Percentiles rank a stretch among this genome's conserved stretches.
Conservation (phyloP, 331 rosid genomes). For the Rosa hybrid region DNA sequence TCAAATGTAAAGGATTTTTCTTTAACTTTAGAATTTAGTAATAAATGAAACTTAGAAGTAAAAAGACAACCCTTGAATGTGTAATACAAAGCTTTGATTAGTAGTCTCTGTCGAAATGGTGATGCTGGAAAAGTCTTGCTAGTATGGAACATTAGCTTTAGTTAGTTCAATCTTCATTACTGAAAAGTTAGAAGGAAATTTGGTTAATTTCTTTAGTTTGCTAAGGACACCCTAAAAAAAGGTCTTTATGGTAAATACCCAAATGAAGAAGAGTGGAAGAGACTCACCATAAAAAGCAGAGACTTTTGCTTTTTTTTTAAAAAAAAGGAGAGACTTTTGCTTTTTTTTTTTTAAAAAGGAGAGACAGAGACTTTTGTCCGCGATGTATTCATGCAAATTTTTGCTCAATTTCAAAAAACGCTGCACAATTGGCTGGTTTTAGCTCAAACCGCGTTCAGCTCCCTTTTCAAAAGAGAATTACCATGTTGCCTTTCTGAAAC, state of each 20-base stretch:
- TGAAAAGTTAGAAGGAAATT: no score
- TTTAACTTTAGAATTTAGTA: not conserved
- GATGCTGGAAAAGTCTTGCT: not conserved
- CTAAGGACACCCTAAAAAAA: no score
- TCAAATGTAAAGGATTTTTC: no score
- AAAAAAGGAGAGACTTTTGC: not conserved
- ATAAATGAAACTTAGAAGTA: not conserved
- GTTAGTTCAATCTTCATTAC: not conserved
- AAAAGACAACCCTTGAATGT: not conserved
- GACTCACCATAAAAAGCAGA: no score
- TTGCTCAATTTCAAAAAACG: not conserved
- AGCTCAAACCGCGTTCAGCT: not conserved
- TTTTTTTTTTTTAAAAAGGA: no score
- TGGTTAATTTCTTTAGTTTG: no score
- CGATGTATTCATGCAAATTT: not conserved
- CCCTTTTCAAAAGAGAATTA: not conserved
- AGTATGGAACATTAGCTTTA: not conserved
- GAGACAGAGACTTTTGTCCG: not conserved
- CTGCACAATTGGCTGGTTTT: not conserved
- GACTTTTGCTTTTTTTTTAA: no score
- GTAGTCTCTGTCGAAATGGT: no score
- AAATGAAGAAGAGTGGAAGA: no score
- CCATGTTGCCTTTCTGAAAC: not conserved
- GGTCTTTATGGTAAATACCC: no score
- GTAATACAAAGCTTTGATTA: no score